These are phyloP conservation scores for Turnera subulata DNA, from an alignment of 345 rosid species.

Conservation along the genomic window DNA sequence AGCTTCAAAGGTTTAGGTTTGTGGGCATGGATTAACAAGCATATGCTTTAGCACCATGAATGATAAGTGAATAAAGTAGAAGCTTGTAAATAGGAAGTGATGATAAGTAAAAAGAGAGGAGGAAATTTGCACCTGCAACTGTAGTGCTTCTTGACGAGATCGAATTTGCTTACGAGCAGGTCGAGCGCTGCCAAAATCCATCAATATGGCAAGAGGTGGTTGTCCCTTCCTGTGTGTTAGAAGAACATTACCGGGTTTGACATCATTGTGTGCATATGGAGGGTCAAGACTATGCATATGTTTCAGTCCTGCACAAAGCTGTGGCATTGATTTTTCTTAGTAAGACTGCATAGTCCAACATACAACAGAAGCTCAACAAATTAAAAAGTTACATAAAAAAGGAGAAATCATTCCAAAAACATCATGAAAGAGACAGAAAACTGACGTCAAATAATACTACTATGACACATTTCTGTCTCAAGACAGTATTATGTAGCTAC, in stretches of 20 bases:
- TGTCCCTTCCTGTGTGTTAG: conserved; percentile 73
- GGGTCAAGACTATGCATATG: conserved; percentile 94
- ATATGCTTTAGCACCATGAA: neutral
- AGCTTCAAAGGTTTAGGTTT: neutral
- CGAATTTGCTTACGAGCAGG: conserved; percentile 84
- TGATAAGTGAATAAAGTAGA: neutral
- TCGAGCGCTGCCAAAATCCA: conserved; percentile 96
- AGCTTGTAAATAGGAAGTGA: neutral
- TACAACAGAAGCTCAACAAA: neutral
- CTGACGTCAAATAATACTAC: too few species aligned
- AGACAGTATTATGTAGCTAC: too few species aligned
- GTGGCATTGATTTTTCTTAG: conserved; percentile 23
- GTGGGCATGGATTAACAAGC: too few species aligned
- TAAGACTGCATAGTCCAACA: neutral
- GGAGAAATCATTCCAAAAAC: too few species aligned
- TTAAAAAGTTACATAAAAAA: neutral
- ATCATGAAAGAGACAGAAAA: too few species aligned
- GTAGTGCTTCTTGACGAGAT: conserved; percentile 89
- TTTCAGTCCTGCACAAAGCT: conserved; percentile 97
- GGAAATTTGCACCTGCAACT: conserved; percentile 68
- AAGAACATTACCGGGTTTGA: conserved; percentile 93
- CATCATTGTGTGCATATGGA: conserved; percentile 98
- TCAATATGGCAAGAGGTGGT: conserved; percentile 79
- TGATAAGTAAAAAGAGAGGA: neutral
- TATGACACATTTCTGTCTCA: too few species aligned